Conservation (phyloP, 306 rosid genomes). For the Luffa acutangula region DNA sequence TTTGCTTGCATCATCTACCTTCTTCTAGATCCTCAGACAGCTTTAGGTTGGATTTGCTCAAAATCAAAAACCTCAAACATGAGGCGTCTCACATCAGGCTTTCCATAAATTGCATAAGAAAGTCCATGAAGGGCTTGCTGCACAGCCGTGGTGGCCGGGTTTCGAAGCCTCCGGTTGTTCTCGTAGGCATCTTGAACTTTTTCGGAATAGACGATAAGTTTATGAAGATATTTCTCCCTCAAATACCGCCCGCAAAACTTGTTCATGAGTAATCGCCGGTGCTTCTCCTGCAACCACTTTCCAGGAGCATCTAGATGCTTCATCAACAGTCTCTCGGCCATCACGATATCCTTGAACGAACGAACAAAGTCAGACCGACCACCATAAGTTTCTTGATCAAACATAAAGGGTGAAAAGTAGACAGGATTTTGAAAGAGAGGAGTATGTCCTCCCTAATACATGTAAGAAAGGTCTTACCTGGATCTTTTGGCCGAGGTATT, state of each 20-base stretch:
- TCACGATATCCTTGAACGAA: slow-evolving; percentile 58
- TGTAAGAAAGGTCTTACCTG: slow-evolving; percentile 42
- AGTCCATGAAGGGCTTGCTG: slow-evolving; percentile 93
- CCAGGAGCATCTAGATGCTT: slow-evolving; percentile 99
- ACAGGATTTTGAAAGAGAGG: background rate
- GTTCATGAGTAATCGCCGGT: slow-evolving; percentile 80
- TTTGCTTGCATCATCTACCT: background rate
- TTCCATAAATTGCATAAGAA: slow-evolving; percentile 76
- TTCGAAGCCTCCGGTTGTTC: slow-evolving; percentile 67
- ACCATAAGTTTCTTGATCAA: background rate
- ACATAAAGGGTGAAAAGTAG: background rate
- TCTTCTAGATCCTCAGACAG: slow-evolving; percentile 28
- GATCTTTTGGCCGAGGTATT: slow-evolving; percentile 86
- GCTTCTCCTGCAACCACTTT: slow-evolving; percentile 74
- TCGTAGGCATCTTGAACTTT: slow-evolving; percentile 51
- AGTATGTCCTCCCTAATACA: background rate
- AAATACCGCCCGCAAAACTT: slow-evolving; percentile 77
- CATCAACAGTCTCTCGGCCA: slow-evolving; percentile 93
- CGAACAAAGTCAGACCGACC: background rate
- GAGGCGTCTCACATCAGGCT: slow-evolving; percentile 83
- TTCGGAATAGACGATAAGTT: slow-evolving; percentile 40
- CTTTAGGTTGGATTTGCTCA: slow-evolving; percentile 89
- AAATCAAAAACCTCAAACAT: slow-evolving; percentile 94
- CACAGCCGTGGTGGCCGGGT: slow-evolving; percentile 77
- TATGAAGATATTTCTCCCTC: slow-evolving; percentile 72